Conservation (phyloP, 2,329 filamentous ascomycete species). For the Penicillium aurantiogriseum region DNA sequence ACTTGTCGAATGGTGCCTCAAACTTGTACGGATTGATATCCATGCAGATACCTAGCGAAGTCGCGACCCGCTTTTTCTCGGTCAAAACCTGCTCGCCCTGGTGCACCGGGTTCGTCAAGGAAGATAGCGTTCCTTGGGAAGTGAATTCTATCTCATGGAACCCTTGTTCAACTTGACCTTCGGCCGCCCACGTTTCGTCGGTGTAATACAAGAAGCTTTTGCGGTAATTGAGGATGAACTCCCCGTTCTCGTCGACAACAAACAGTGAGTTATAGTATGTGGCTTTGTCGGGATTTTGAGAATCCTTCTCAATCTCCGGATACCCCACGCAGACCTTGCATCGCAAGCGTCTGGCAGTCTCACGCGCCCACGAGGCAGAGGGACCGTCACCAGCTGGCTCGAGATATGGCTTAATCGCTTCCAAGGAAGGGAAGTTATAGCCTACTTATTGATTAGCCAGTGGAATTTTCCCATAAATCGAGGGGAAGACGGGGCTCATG, state of each 20-base stretch:
- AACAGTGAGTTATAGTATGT: conserved; percentile 60
- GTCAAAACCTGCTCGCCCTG: not conserved
- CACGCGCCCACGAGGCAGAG: conserved; percentile 57
- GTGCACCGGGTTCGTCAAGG: not conserved
- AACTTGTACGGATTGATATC: conserved; percentile 64
- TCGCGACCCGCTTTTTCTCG: conserved; percentile 33
- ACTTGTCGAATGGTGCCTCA: conserved; percentile 54
- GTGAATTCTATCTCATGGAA: conserved; percentile 29
- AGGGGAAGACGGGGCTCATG: not conserved
- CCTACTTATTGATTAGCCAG: conserved; percentile 38
- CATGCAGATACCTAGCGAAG: conserved; percentile 53
- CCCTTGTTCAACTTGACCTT: conserved; percentile 44
- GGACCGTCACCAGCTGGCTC: conserved; percentile 57
- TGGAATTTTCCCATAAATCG: not conserved
- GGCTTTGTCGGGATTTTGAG: conserved; percentile 7
- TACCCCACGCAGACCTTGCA: conserved; percentile 66
- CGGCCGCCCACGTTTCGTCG: conserved; percentile 62
- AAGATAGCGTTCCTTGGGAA: not conserved
- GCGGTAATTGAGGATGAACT: conserved; percentile 59
- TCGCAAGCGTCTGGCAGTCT: conserved; percentile 52
- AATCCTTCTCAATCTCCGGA: conserved; percentile 49
- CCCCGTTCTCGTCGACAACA: conserved; percentile 55
- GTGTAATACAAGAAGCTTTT: conserved; percentile 67
- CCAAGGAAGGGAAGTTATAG: conserved; percentile 62
- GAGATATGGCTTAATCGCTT: conserved; percentile 58